phyloP scores from a whole-genome alignment of 345 rosid genomes.

The Boechera divaricarpa region DNA sequence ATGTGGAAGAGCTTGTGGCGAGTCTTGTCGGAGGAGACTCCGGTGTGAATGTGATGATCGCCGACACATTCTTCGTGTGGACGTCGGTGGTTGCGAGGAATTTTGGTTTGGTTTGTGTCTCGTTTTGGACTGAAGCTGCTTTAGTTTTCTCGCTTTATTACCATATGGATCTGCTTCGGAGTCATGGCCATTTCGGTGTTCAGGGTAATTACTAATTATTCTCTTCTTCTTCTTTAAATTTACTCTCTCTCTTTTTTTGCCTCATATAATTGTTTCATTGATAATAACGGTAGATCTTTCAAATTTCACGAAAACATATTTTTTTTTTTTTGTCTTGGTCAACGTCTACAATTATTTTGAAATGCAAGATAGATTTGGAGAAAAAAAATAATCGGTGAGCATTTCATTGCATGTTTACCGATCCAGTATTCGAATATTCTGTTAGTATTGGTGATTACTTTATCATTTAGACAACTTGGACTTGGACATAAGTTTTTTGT shows the following conservation, averaged over 20 bases:
- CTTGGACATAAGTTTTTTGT: neutral
- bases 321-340: conserved; percentile 18
- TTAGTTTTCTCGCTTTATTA: conserved; percentile 67
- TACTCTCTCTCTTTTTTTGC: neutral
- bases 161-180: conserved; percentile 71
- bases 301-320: neutral
- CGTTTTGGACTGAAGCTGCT: conserved; percentile 92
- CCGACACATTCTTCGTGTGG: conserved; percentile 80
- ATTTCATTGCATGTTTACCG: conserved; percentile 20
- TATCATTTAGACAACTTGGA: conserved; percentile 8
- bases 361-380: conserved; percentile 4
- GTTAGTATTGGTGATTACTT: conserved; percentile 1
- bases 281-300: conserved; percentile 21
- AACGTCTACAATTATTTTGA: conserved; percentile 31
- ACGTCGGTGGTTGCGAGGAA: conserved; percentile 68
- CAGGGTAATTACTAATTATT: conserved; percentile 50
- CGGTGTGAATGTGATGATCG: conserved; percentile 58
- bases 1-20: conserved; percentile 63
- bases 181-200: conserved; percentile 69
- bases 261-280: neutral
- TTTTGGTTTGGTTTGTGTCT: conserved; percentile 62
- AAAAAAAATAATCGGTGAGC: neutral
- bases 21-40: conserved; percentile 41
- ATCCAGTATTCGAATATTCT: conserved; percentile 40
- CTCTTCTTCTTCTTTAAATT: neutral